A percentile compares a stretch with the other conserved stretches of the same genome.
phyloP scores from a whole-genome alignment of 1,139 yeast genomes.

The Blastobotrys proliferans region DNA sequence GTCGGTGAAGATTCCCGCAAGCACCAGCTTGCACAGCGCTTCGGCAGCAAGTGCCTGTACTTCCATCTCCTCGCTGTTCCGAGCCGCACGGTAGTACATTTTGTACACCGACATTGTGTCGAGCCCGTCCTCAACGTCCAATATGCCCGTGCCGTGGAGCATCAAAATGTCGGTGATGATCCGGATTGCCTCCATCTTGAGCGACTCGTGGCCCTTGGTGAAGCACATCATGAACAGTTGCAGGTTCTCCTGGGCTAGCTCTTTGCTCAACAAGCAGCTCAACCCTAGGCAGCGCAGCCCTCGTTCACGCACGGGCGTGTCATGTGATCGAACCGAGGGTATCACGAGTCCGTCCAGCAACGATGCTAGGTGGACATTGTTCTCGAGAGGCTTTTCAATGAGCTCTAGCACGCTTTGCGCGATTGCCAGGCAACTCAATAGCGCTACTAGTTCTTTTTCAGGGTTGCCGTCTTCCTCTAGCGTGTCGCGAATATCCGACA shows the following conservation, averaged over 20 bases:
- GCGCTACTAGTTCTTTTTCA: slow-evolving; percentile 34
- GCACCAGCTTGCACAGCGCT: slow-evolving; percentile 75
- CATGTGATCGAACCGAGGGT: slow-evolving; percentile 70
- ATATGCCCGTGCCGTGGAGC: slow-evolving; percentile 65
- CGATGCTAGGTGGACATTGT: slow-evolving; percentile 66
- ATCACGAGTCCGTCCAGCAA: slow-evolving; percentile 71
- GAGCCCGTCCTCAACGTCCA: slow-evolving; percentile 61
- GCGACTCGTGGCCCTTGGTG: slow-evolving; percentile 55
- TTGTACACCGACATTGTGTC: slow-evolving; percentile 60
- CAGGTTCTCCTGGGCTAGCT: slow-evolving; percentile 55
- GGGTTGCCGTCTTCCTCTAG: slow-evolving; percentile 28
- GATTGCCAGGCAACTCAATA: slow-evolving; percentile 63
- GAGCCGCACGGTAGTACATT: slow-evolving; percentile 61
- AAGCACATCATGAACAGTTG: slow-evolving; percentile 60
- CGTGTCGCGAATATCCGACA: slow-evolving; percentile 75
- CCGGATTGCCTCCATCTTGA: slow-evolving; percentile 60
- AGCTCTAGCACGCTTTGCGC: slow-evolving; percentile 70
- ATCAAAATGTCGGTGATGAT: slow-evolving; percentile 76
- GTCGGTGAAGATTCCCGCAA: slow-evolving; percentile 72
- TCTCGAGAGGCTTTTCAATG: slow-evolving; percentile 59
- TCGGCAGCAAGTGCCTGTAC: slow-evolving; percentile 82
- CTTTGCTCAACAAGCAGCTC: slow-evolving; percentile 64
- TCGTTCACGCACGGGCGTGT: slow-evolving; percentile 55
- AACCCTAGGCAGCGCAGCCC: slow-evolving; percentile 79
- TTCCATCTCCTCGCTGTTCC: slow-evolving; percentile 50